Percentiles rank a stretch among this genome's conserved stretches.
phyloP scores from a whole-genome alignment of 352 stramenopile genomes.

The Bremia lactucae region DNA sequence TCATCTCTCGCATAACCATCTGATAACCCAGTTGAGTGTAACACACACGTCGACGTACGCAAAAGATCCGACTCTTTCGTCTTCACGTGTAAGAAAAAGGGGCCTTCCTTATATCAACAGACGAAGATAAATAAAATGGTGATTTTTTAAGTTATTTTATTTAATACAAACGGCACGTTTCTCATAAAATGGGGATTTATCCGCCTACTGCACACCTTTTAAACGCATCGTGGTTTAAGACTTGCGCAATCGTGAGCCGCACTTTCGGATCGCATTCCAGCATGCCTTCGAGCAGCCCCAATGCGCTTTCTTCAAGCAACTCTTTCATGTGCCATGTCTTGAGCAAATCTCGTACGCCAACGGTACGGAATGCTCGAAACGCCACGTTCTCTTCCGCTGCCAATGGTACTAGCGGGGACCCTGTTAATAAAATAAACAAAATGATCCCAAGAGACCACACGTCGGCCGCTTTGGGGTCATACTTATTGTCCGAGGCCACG shows the following conservation, averaged over 20 bases:
- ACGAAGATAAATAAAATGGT: too few species aligned
- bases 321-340: background rate
- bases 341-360: background rate
- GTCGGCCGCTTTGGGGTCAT: conserved; percentile 32
- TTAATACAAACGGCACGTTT: too few species aligned
- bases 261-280: background rate
- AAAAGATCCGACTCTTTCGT: too few species aligned
- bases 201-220: too few species aligned
- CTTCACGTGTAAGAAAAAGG: too few species aligned
- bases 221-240: background rate
- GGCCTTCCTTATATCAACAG: too few species aligned
- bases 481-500: conserved; percentile 13
- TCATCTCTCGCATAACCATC: too few species aligned
- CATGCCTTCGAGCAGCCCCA: background rate
- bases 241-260: background rate
- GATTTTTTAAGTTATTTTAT: too few species aligned
- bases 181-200: too few species aligned
- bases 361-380: background rate
- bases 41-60: too few species aligned
- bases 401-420: conserved; percentile 26
- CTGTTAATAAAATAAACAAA: conserved; percentile 38
- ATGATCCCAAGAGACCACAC: conserved; percentile 48
- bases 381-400: conserved; percentile 9
- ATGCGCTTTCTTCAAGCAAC: background rate
- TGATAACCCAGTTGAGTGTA: too few species aligned